Conservation (phyloP, 1,284 basidiomycete species). For the Apiotrichum mycotoxinovorans region DNA sequence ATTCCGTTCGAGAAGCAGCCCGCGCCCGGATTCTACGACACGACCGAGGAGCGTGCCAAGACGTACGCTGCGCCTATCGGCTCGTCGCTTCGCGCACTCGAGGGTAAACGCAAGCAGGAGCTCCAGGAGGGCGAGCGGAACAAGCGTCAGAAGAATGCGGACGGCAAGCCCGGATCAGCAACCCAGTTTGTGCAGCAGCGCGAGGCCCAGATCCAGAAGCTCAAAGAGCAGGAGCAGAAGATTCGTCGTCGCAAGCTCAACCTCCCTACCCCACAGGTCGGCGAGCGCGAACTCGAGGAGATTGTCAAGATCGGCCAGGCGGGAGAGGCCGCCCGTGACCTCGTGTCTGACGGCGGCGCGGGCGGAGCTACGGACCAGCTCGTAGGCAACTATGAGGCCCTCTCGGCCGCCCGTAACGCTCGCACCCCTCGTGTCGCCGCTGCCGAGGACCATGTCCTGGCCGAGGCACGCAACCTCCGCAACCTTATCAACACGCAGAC, state of each 20-base stretch:
- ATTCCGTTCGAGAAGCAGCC: conserved; percentile 98
- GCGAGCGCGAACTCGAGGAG: conserved; percentile 92
- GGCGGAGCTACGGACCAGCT: conserved; percentile 81
- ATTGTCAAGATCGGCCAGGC: conserved; percentile 98
- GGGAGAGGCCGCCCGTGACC: conserved; percentile 77
- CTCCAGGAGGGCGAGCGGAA: conserved; percentile 78
- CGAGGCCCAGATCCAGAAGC: conserved; percentile 93
- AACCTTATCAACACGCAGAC: conserved; percentile 91
- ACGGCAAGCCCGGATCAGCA: conserved; percentile 61
- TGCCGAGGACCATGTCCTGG: conserved; percentile 84
- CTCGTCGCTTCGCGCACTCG: conserved; percentile 78
- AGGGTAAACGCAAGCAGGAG: conserved; percentile 77
- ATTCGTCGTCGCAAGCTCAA: conserved; percentile 80
- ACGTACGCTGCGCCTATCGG: conserved; percentile 83
- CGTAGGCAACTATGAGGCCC: conserved; percentile 75
- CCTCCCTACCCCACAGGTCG: conserved; percentile 87
- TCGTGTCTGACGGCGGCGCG: conserved; percentile 63
- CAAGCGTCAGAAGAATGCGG: conserved; percentile 61
- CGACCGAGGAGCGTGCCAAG: conserved; percentile 88
- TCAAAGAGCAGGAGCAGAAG: conserved; percentile 95
- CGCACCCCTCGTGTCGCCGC: conserved; percentile 81
- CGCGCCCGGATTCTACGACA: conserved; percentile 94
- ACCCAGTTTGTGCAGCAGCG: conserved; percentile 89
- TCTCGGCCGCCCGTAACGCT: conserved; percentile 83
- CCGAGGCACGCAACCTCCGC: conserved; percentile 89